A percentile compares a stretch with the other conserved stretches of the same genome.
Conservation (phyloP, 176 grass and related monocot genomes). For the Carex littledalei region DNA sequence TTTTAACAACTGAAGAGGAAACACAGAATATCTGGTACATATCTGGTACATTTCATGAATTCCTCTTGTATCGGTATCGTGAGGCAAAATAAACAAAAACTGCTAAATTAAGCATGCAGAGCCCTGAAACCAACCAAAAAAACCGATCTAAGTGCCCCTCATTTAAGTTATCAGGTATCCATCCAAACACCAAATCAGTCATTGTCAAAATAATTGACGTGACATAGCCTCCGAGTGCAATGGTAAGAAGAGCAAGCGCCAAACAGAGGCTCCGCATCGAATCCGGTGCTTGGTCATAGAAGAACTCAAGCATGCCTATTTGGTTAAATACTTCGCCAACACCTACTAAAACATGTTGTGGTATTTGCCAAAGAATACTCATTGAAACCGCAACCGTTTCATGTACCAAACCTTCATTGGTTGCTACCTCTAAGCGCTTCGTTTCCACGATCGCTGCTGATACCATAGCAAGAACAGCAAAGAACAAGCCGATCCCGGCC, state of each 20-base stretch:
- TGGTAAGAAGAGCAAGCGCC: slow-evolving; percentile 29
- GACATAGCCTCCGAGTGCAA: slow-evolving; percentile 30
- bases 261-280: slow-evolving; percentile 41
- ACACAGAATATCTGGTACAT: too few species aligned
- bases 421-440: slow-evolving; percentile 30
- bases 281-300: slow-evolving; percentile 39
- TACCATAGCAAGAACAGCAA: slow-evolving; percentile 36
- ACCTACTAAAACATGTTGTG: slow-evolving; percentile 39
- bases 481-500: slow-evolving; percentile 36
- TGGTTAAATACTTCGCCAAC: slow-evolving; percentile 34
- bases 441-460: slow-evolving; percentile 33
- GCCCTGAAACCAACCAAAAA: slow-evolving; percentile 11
- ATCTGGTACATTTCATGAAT: neutral
- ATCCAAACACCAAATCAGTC: slow-evolving; percentile 13
- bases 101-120: slow-evolving; percentile 20
- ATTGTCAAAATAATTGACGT: slow-evolving; percentile 36
- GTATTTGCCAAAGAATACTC: slow-evolving; percentile 48
- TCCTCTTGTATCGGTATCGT: neutral
- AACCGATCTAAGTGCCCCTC: slow-evolving; percentile 17
- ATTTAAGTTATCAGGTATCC: slow-evolving; percentile 26
- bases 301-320: slow-evolving; percentile 35
- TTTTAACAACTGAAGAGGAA: too few species aligned
- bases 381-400: slow-evolving; percentile 11
- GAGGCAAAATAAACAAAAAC: slow-evolving; percentile 15
- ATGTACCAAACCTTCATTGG: slow-evolving; percentile 2